Percentiles rank a stretch among this genome's conserved stretches.
Evolutionary conservation across 2,329 filamentous ascomycete genomes (phyloP).

Genomic region (Trichophyton benhamiae): DNA sequence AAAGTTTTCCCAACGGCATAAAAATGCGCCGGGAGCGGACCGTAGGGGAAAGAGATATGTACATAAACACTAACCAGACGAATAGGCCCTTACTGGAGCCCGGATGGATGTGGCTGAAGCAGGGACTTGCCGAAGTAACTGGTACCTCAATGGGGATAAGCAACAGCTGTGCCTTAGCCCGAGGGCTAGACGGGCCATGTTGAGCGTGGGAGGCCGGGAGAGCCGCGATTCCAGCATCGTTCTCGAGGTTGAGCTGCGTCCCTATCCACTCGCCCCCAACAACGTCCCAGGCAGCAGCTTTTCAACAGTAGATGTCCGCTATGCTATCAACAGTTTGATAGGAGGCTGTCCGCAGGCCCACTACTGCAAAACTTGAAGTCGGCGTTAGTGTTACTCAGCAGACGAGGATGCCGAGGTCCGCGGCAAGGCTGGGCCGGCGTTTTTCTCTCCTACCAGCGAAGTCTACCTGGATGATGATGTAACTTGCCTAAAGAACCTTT

Average conservation of each 20-base stretch:
- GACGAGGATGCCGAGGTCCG: neutral
- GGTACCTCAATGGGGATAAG: neutral
- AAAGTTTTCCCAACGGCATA: conserved; percentile 1
- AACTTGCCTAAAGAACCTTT: too few relatives aligned
- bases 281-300: neutral
- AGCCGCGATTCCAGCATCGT: neutral
- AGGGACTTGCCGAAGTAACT: neutral
- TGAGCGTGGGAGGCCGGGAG: neutral
- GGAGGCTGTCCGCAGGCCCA: neutral
- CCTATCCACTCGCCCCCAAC: neutral
- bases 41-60: neutral
- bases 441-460: neutral
- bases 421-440: neutral
- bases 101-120: neutral
- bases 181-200: neutral
- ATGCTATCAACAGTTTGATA: too few relatives aligned
- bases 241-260: neutral
- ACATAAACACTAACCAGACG: conserved; percentile 6
- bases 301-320: neutral
- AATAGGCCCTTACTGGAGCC: conserved; percentile 6
- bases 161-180: neutral
- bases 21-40: neutral
- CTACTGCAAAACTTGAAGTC: neutral
- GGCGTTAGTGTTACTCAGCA: neutral
- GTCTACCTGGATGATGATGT: too few relatives aligned